These are phyloP conservation scores for Barnettozyma hawaiiensis DNA, from an alignment of 1,139 yeast species.

Conservation along the genomic window DNA sequence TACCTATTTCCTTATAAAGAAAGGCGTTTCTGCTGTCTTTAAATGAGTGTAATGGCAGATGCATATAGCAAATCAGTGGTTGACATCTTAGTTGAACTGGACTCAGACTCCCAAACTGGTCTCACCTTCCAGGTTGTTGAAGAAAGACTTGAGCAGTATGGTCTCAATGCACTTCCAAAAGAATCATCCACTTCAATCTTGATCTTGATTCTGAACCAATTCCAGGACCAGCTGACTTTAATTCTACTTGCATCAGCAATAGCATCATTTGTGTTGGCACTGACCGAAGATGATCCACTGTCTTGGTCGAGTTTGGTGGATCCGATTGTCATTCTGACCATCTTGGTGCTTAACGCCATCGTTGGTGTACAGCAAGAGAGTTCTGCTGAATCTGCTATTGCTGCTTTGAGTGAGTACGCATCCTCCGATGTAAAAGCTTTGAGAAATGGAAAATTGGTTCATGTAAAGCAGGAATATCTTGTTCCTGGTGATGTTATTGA, in stretches of 20 bases:
- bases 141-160: conserved; percentile 16
- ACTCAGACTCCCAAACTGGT: conserved; percentile 14
- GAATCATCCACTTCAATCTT: conserved; percentile 33
- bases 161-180: conserved; percentile 26
- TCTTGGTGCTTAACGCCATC: conserved; percentile 35
- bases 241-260: conserved; percentile 34
- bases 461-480: conserved; percentile 37
- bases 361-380: conserved; percentile 38
- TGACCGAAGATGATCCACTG: conserved; percentile 28
- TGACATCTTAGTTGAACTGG: conserved; percentile 13
- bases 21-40: too few species aligned
- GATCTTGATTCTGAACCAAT: conserved; percentile 32
- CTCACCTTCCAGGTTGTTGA: conserved; percentile 15
- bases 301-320: conserved; percentile 33
- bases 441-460: conserved; percentile 36
- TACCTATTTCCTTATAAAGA: too few species aligned
- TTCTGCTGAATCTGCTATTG: conserved; percentile 37
- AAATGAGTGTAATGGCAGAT: conserved; percentile 6
- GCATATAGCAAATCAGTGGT: conserved; percentile 11
- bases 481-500: conserved; percentile 77
- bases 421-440: conserved; percentile 41
- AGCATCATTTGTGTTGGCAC: conserved; percentile 33
- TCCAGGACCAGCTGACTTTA: conserved; percentile 34
- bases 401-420: conserved; percentile 34
- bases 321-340: conserved; percentile 34